Percentiles rank a stretch among this genome's conserved stretches.
Conservation (phyloP, 495 filamentous ascomycete species). For the Sphaerosporella brunnea region DNA sequence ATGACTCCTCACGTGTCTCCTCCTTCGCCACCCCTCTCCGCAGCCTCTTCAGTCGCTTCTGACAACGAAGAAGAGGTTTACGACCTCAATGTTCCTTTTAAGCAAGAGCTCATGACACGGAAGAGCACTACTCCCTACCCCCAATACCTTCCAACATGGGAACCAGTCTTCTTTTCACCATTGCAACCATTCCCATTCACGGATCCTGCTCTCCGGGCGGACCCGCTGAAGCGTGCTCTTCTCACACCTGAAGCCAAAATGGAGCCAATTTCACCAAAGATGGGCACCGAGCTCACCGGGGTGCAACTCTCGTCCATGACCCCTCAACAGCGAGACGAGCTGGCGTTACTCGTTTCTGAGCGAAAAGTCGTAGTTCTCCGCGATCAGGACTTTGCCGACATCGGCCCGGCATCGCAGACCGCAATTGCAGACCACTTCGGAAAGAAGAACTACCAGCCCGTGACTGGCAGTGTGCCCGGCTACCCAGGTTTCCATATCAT, state of each 20-base stretch:
- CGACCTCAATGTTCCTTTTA: slow-evolving; percentile 41
- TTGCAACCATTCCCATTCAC: slow-evolving; percentile 26
- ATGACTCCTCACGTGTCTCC: slow-evolving; percentile 21
- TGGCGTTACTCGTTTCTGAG: slow-evolving; percentile 61
- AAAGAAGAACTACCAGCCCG: slow-evolving; percentile 44
- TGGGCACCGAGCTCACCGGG: slow-evolving; percentile 59
- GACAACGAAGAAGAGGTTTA: slow-evolving; percentile 36
- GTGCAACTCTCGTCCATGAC: slow-evolving; percentile 55
- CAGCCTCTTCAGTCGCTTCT: slow-evolving; percentile 15
- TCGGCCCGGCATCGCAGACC: slow-evolving; percentile 51
- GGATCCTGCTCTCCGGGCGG: slow-evolving; percentile 28
- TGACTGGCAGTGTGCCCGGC: slow-evolving; percentile 35
- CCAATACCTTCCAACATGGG: slow-evolving; percentile 63
- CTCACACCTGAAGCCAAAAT: slow-evolving; percentile 19
- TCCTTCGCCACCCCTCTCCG: slow-evolving; percentile 1
- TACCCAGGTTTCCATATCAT: slow-evolving; percentile 45
- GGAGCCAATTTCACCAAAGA: slow-evolving; percentile 39
- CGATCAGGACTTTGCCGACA: slow-evolving; percentile 57
- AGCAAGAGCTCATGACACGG: slow-evolving; percentile 17
- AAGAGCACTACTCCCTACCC: slow-evolving; percentile 34
- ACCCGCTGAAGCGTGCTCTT: slow-evolving; percentile 27
- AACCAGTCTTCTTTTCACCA: slow-evolving; percentile 27
- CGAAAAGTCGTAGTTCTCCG: slow-evolving; percentile 68
- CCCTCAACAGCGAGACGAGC: slow-evolving; percentile 54
- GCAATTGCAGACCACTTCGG: slow-evolving; percentile 67